These are phyloP conservation scores for Aspergillus oerlinghausenensis DNA, from an alignment of 2,329 filamentous ascomycete species.

Conservation along the genomic window DNA sequence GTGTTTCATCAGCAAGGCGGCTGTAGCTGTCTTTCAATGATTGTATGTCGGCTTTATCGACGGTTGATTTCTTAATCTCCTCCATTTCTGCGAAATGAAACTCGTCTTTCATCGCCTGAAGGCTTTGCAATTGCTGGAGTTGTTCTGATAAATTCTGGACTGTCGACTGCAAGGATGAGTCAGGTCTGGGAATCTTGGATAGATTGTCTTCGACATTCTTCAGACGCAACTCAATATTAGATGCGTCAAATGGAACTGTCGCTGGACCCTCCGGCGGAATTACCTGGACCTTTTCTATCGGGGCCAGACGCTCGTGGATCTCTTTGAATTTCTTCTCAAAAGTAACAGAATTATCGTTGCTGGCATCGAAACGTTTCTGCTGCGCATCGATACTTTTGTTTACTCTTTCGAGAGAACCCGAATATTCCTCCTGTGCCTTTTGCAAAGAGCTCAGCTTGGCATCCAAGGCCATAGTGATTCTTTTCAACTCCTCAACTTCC, in stretches of 20 bases:
- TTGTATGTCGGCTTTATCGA: not conserved
- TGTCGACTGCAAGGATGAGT: not conserved
- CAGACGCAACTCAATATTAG: not conserved
- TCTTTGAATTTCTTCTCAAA: not conserved
- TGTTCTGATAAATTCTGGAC: constrained; percentile 2
- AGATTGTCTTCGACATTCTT: not conserved
- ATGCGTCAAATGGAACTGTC: not conserved
- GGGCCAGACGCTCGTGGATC: not conserved
- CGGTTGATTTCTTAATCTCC: constrained; percentile 5
- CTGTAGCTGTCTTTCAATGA: not conserved
- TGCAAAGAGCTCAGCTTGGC: constrained; percentile 3
- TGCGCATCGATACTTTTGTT: constrained; percentile 3
- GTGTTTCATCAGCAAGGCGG: not conserved
- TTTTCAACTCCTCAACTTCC: constrained; percentile 1
- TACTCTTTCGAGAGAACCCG: not conserved
- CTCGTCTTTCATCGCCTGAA: constrained; percentile 20
- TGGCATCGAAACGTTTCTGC: not conserved
- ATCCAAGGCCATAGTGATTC: not conserved
- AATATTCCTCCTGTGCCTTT: constrained; percentile 1
- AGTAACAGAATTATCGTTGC: not conserved
- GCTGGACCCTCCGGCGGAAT: not conserved
- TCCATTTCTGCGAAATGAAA: constrained; percentile 17
- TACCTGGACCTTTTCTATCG: not conserved
- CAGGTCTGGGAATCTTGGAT: not conserved
- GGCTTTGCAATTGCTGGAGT: constrained; percentile 8